Evolutionary conservation across 2,329 filamentous ascomycete species (phyloP), one percentile per base, ranked within the genome.

Genomic region (Phialocephala subalpina): DNA sequence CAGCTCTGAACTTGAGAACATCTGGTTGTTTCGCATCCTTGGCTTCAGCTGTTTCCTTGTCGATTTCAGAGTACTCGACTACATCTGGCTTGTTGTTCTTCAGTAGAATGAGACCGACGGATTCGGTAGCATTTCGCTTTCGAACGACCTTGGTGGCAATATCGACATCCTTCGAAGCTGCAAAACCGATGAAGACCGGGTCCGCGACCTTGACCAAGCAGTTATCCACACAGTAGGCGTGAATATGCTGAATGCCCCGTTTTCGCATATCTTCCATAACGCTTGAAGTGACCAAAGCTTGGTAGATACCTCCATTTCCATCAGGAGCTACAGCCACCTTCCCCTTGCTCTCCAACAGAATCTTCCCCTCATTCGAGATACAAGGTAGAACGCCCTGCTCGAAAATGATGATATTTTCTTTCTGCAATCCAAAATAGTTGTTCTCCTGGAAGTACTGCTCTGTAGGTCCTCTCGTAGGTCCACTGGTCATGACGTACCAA

Each of bases 401-500:
- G 73, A 99, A 99, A 79, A 98, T 92, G 72, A 91, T 81, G 67
- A 99, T 91, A 77, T 99, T 96, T 78, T 91, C 89, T 80, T 92
- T 87, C 72, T 90, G 86, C 67, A 99, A 82, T 6, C 96, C 96
- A 79, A 99, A 99, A 84, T 94, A 98, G 65, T 88, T 87, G 83
- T 98, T 86, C 80, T 97, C 86, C 78, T 92, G 82, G 80, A 99
- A 98, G 84, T 96, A 99, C 68, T 91, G 84, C 83, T 97, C 92
- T n/a, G 96, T 99, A 47, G 94, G 93, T 68, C 88, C 89, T 72
- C 94, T 88, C 8, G 96, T 99, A 55, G 96, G 96, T 4, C 96
- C 96, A 75, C 93, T 97, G 75, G 96, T 99, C 96, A 99, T 99
- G 80, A 99, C 93, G 82, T 99, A 99, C 96, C 96, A 99, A 14